These are phyloP conservation scores for Nitzschia palea DNA, from an alignment of 108 stramenopile genomes.

Conservation along the genomic window DNA sequence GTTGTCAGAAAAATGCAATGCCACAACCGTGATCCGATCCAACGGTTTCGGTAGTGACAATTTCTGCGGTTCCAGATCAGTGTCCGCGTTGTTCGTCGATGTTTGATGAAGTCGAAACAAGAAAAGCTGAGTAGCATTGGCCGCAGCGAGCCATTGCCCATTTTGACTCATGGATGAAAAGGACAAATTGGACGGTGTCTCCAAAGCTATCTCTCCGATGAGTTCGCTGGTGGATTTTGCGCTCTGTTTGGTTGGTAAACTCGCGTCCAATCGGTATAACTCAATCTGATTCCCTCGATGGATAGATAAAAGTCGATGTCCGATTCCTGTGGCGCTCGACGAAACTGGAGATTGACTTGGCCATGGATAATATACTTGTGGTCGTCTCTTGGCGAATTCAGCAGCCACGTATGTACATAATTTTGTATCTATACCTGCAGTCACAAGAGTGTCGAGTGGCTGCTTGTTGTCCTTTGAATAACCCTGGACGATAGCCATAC, in stretches of 20 bases:
- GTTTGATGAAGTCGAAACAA: not conserved
- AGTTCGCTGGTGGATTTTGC: conserved; percentile 18
- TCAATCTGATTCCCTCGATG: conserved; percentile 58
- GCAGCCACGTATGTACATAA: conserved; percentile 75
- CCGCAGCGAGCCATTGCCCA: conserved; percentile 30
- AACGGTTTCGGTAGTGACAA: conserved; percentile 18
- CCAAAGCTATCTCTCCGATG: conserved; percentile 60
- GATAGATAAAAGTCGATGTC: conserved; percentile 51
- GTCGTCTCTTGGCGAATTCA: conserved; percentile 62
- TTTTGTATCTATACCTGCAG: conserved; percentile 90
- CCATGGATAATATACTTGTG: conserved; percentile 77
- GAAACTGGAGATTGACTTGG: conserved; percentile 59
- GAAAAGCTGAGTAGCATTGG: conserved; percentile 11
- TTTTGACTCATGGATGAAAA: conserved; percentile 21
- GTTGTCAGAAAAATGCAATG: conserved; percentile 9
- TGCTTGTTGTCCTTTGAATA: not conserved
- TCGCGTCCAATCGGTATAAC: conserved; percentile 48
- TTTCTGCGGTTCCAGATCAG: conserved; percentile 12
- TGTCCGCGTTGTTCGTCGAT: not conserved
- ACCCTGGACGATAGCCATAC: conserved; percentile 57
- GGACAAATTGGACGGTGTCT: conserved; percentile 49
- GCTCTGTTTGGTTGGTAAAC: not conserved
- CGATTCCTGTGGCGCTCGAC: conserved; percentile 24
- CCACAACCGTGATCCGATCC: conserved; percentile 4
- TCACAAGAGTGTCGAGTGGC: conserved; percentile 66